Base-by-base conservation (phyloP, 2,329 filamentous ascomycete genomes). In the Geosmithia flava region DNA sequence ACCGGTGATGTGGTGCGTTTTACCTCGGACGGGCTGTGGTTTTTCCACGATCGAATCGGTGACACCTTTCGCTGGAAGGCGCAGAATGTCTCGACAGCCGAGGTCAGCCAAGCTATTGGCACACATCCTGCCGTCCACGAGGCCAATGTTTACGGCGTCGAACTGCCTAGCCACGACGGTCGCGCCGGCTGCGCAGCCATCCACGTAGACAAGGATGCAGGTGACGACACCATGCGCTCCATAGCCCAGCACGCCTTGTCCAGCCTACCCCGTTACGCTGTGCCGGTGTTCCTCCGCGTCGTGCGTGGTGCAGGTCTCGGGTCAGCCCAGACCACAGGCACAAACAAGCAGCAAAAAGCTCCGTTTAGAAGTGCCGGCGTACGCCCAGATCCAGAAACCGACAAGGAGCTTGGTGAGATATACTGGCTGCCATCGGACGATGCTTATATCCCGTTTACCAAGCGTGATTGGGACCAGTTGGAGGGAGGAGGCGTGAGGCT, bases 271-370 rank as follows among this genome's bases (percentile, higher is more conserved):
- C 75, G 72, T 45, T 94, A 85, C 57, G 87, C 88, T 0, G 75
- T 82, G 4, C 89, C 89, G 0, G 56, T 93, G 1, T 95, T 95
- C 65, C 61, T 95, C 45, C 74, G 89, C 13, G 64, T 89, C 6
- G 65, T 75, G 44, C 65, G 68, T 3, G 73, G 45, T 40, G 11
- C 33, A 37, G 45, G 50, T 6, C 46, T 39, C 3, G 47, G 79
- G 42, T 63, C 67, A 1, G 71, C 78, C 54, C 78, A 84, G 57
- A 73, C 79, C 1, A 95, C 89, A 4, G 87, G 88, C 0, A 95
- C 88, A 45, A 85, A 88, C 58, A 95, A 95, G 71, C 86, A 94
- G 68, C 84, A 90, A 66, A 95, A 95, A 65, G 78, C 84, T 53
- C 65, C 69, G 0, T 62, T 95, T 53, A 72, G 87, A n/a, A 70